Base-by-base conservation (phyloP, 2,329 filamentous ascomycete genomes). In the Byssoonygena ceratinophila region DNA sequence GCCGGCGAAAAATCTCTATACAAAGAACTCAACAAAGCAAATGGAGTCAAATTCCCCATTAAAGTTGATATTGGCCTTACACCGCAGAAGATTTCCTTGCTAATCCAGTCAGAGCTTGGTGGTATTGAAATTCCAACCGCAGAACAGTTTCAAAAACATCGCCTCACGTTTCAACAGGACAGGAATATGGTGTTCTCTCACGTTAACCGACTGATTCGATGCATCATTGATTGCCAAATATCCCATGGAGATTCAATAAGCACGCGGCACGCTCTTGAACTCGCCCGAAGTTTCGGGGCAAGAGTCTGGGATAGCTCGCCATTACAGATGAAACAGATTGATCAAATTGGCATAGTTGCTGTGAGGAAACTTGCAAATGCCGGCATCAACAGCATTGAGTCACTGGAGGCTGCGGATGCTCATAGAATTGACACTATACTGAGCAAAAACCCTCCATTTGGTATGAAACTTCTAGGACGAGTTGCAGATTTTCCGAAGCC, bases 371-470 rank as follows among this genome's bases (percentile, higher is more conserved):
- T 97, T 40, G 77, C 81, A 2, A 76, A 77, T 36, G 81, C 81
- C n/a, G 81, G 82, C 0, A 78, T 97, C 51, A 80, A 73, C 25
- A 85, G 74, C 4, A 80, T 97, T 4, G 78, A 84, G 39, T 77
- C 80, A n/a, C 72, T 98, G 11, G 79, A 83, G 14, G 69, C 66
- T 5, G 75, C 81, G 12, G 83, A 91, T 32, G 74, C 83, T 23
- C 78, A 82, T 50, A 77, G 81, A 23, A 87, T 98, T 48, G 91
- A 97, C 61, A 77, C 81, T 45, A 70, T 88, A 22, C 66, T 94
- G 44, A 84, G 82, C 57, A 83, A 84, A 51, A 88, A 94, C 58
- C 87, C 89, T 0, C 88, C 91, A 0, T 95, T 85, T 63, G 92
- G 91, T 0, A 76, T 79, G 41, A 83, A 83, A 39, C 64, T 94